Evolutionary conservation across 768 basidiomycete species (phyloP), one percentile per base, ranked within the genome.

Genomic region (Strobilomyces dryophilus): DNA sequence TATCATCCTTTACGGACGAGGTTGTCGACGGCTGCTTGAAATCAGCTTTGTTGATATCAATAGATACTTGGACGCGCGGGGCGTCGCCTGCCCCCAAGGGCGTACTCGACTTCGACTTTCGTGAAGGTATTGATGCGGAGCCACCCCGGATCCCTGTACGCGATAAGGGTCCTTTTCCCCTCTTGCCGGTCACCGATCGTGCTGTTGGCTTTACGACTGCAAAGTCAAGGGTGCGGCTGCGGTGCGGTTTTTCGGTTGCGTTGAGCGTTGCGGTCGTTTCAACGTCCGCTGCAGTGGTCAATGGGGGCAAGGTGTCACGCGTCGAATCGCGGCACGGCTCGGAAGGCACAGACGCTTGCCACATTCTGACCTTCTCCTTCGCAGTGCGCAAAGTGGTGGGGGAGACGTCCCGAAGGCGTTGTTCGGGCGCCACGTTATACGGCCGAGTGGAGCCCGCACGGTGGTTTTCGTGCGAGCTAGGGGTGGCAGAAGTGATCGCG

Each of bases 151-250:
- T 18, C 27, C 27, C 41, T 11, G 40, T n/a, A 14, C 51, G 52
- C 45, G 49, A 49, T 18, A 49, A 12, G 26, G 20, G 48, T 24
- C 53, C 47, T 35, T 50, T 64, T 14, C 32, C 51, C 50, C 39
- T 60, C 53, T 74, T 76, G 6, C 47, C 58, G 15, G 55, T 35
- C 18, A 59, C 46, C 15, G 45, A 61, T 41, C 60, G 56, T 27
- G 61, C 69, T 24, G 58, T 46, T 6, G 71, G 69, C 52, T 81
- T 81, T 40, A 74, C 66, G 20, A 79, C 79, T 8, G 71, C 64
- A 51, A 81, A 81, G 3, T 67, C 69, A 18, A 80, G 66, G 1
- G 76, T 67, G 20, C 54, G 54, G 14, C 39, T 57, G 15, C 57
- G 60, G 45, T 66, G 60, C 20, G 34, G 49, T 21, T 12, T 41